These are phyloP conservation scores for Articulospora tetracladia DNA, from an alignment of 495 filamentous ascomycete species.

Conservation along the genomic window DNA sequence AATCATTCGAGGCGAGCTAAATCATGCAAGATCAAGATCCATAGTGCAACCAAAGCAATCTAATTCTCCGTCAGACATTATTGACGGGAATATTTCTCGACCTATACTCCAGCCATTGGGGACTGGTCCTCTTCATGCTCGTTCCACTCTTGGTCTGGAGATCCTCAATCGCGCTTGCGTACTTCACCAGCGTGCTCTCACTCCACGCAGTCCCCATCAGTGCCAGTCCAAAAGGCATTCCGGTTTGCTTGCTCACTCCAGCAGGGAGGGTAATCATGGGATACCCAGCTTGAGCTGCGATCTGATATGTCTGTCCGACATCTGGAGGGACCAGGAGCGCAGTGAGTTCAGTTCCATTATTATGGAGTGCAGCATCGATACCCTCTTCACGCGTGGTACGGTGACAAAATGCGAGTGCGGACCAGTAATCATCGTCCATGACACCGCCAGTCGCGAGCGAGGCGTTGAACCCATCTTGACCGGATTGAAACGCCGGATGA, in stretches of 20 bases:
- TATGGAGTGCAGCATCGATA: conserved; percentile 61
- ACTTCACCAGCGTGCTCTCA: conserved; percentile 58
- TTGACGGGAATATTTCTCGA: conserved; percentile 22
- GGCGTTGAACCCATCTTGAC: conserved; percentile 66
- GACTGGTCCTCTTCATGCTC: conserved; percentile 15
- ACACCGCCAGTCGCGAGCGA: conserved; percentile 54
- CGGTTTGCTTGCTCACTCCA: conserved; percentile 44
- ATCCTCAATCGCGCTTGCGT: conserved; percentile 68
- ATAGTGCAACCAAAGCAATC: no score
- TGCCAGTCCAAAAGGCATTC: conserved; percentile 68
- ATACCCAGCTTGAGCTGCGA: conserved; percentile 58
- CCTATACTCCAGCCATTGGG: conserved; percentile 18
- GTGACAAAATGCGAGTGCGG: conserved; percentile 59
- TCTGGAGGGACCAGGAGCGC: conserved; percentile 65
- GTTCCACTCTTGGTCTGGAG: conserved; percentile 29
- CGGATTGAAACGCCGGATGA: conserved; percentile 62
- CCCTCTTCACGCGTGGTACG: conserved; percentile 56
- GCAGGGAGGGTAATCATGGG: conserved; percentile 67
- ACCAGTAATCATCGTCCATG: conserved; percentile 61
- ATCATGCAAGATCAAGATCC: no score
- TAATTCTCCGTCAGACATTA: conserved; percentile 19
- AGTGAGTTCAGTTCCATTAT: conserved; percentile 45
- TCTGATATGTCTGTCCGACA: conserved; percentile 56
- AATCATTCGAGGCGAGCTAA: no score
- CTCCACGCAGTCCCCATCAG: conserved; percentile 64